A percentile compares a stretch with the other conserved stretches of the same genome.
Conservation (phyloP, 495 filamentous ascomycete species). For the Bathelium albidoporum region DNA sequence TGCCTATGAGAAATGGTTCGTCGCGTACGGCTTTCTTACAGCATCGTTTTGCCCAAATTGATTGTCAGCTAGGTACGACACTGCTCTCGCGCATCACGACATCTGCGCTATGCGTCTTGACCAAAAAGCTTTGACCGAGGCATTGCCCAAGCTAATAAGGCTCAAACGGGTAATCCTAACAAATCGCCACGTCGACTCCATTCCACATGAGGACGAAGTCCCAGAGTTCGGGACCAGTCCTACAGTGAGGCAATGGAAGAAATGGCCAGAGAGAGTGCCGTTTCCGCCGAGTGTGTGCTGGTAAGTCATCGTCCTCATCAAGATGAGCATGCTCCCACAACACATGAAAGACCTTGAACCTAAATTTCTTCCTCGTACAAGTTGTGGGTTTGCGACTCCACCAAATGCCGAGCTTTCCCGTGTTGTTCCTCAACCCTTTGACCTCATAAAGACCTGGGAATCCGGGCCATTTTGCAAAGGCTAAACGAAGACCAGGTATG, state of each 20-base stretch:
- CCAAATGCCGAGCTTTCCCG: too few species aligned
- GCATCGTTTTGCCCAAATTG: not conserved
- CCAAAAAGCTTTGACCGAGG: not conserved
- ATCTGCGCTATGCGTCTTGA: not conserved
- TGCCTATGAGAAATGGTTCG: not conserved
- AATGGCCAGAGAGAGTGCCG: not conserved
- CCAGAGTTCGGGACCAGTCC: not conserved
- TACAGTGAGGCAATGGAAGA: not conserved
- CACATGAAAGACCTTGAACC: too few species aligned
- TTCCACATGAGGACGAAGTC: not conserved
- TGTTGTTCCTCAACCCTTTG: too few species aligned
- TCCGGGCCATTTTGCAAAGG: not conserved
- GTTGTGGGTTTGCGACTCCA: too few species aligned
- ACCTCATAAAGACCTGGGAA: too few species aligned
- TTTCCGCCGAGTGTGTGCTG: not conserved
- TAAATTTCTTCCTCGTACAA: too few species aligned
- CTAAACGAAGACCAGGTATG: not conserved
- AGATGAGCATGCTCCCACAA: too few species aligned
- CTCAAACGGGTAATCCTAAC: not conserved
- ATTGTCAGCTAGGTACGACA: not conserved
- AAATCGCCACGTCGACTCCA: not conserved
- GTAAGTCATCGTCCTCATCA: not conserved
- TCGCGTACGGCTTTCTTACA: not conserved
- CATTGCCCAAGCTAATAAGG: not conserved
- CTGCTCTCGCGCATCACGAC: not conserved